Base-by-base conservation (phyloP, 1,139 yeast genomes). In the Protomyces pachydermus region DNA sequence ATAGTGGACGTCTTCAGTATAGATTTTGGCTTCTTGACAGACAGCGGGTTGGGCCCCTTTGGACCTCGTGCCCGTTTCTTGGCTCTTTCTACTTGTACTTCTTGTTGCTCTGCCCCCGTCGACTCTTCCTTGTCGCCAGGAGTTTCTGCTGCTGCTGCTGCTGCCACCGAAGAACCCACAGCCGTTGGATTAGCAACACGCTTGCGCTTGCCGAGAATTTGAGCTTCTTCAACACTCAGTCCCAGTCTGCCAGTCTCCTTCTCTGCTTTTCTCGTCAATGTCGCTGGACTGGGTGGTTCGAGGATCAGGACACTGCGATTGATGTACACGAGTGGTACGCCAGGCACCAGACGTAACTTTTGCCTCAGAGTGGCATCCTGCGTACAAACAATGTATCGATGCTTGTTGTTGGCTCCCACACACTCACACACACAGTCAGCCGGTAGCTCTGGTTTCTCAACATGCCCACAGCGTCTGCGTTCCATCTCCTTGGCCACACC, bases 271-370 rank as follows among this genome's bases (percentile, higher is more conserved):
- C 80, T 82, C 61, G 77, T 76, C 18, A 81, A 80, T 56, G 95
- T 87, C 10, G 88, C 88, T 54, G 82, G 82, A 60, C 96, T 87
- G 69, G 91, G 78, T 14, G 97, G 97, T 75, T 93, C 99, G 95
- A 93, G 86, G 54, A 93, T 86, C 93, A 93, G 88, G 25, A 95
- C 98, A 0, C 96, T 84, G 68, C 97, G 81, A 72, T 88, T 87
- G 83, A 93, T 84, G 74, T 88, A 91, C 8, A 91, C 78, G 69
- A 93, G 76, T 0, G 99, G 99, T 2, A 90, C 87, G 10, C 97
- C 98, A 0, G 98, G 96, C 16, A 91, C 80, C 39, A 78, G 78
- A 69, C 98, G 81, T 68, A 93, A 78, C 60, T 78, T 77, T 65
- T 83, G 81, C 69, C 98, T 81, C 65, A 91, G 79, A 35, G 82